Base-by-base conservation (phyloP, 2,329 filamentous ascomycete genomes). In the Ilyonectria sp. region DNA sequence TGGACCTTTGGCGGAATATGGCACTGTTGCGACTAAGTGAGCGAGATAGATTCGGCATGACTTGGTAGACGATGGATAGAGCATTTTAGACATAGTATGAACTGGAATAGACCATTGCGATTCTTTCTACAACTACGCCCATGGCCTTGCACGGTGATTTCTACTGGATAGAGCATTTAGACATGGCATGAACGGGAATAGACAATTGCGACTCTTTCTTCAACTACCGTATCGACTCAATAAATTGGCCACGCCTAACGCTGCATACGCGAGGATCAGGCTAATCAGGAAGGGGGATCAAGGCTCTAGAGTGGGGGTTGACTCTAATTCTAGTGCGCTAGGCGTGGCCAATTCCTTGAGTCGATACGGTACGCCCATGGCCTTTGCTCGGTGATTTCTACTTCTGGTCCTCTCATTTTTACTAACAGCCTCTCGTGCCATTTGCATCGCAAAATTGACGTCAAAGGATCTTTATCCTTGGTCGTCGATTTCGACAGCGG, bases 1-100 rank as follows among this genome's bases (percentile, higher is more conserved):
- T 1, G 76, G 74, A 17, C 61, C 68, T 49, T 50, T 67, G 54
- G 52, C 56, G 50, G 19, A 65, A 0, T 75, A 75, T 43, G 74
- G 74, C 2, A 68, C 44, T 26, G 50, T 23, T 52, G 50, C 19
- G 37, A 35, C 43, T 2, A 69, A 67, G 23, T 49, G 33, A 46
- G 17, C 6, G 3, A 10, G n/a, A 8, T 43, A 43, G 40, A 43
- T n/a, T 17, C 15, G 40, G 40, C 7, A 6, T 19, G 40, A n/a
- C 1, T 7, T 43, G 17, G 7, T 2, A n/a, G 40, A 43, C 8
- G 15, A 3, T n/a, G 17, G 8, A 43, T 43, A 43, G 37, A 43
- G 17, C 15, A n/a, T 43, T n/a, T n/a, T 17, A 43, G 40, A 33
- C 15, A 43, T n/a, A 8, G 40, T 17, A 43, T 43, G 5, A 43